Base-by-base conservation (phyloP, 2,329 filamentous ascomycete genomes). In the Clarireedia monteithiana region DNA sequence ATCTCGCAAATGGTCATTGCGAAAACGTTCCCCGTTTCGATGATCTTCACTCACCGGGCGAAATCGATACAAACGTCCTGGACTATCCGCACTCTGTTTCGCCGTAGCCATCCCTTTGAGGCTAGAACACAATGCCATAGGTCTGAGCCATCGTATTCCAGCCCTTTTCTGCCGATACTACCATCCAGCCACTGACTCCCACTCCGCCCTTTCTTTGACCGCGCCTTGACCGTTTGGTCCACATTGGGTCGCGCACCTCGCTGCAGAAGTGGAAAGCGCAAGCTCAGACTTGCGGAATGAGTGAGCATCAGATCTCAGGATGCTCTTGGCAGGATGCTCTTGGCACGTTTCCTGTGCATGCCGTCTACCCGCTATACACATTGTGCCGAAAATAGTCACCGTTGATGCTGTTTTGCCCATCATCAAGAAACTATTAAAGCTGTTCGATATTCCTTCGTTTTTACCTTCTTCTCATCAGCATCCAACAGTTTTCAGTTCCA, bases 381-480 rank as follows among this genome's bases (percentile, higher is more conserved):
- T 24, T 55, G 10, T 47, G 24, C 50, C 23, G 50, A 40, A 15
- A 27, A 50, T 50, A 50, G 10, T 34, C 12, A 14, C 10, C 14
- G 17, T 14, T 20, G 15, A 17, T 34, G 46, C 30, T 14, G 46
- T 15, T 50, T 50, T 44, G 27, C 26, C 14, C 36, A 44, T 44
- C 46, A 27, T 50, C 10, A 15, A 56, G 48, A 20, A 60, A 60
- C 58, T 66, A 66, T 66, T 64, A 61, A 67, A 66, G 60, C 34
- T 57, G 40, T 45, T 59, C 57, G 50, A 62, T 53, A 17, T 54
- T 58, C 62, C 59, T 61, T 57, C 47, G 42, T 50, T 50, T 55
- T 39, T 26, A 55, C 46, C 56, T 57, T 61, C 36, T 50, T 57
- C 59, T 58, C 62, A 64, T 65, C 63, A 63, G 63, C 64, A 63